Base-by-base conservation (phyloP, 805 yeast genomes). In the Scheffersomyces stipitis region DNA sequence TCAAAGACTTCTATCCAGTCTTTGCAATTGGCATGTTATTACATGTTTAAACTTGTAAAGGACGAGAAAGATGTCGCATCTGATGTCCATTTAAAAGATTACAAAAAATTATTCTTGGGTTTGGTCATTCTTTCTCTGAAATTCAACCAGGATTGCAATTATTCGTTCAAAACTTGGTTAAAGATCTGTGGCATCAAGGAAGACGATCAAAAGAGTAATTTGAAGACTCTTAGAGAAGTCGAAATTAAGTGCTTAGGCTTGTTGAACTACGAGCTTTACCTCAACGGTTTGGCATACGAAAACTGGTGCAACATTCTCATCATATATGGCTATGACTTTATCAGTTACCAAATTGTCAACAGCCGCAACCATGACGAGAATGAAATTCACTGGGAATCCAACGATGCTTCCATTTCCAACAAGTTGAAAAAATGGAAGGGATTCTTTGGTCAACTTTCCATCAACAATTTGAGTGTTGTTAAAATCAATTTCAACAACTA, bases 91-190 rank as follows among this genome's bases (percentile, higher is more conserved):
- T 34, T 56, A 24, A 46, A 44, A 34, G 81, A 85, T 50, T 82
- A 88, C 5, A 80, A 85, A 48, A 76, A 84, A 43, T 72, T 80
- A 28, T 81, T 87, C 44, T 68, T 87, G 42, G 75, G 81, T 2
- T 75, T 86, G 51, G 57, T 87, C 36, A 83, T 86, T 36, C 64
- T 87, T 26, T 81, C 93, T 3, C 75, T 82, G 35, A 87, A 87
- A 55, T 85, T 80, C 56, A 68, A 74, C 41, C 87, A 81, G 53
- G 96, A 87, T 60, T 75, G 78, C 34, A 83, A 81, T 54, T 85
- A 76, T 58, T 69, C 84, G 20, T 71, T 83, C 47, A 72, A 69
- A 43, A 76, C 85, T 4, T 87, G 96, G 96, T 67, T 83, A 34
- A 76, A 78, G 54, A 80, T 87, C 33, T 75, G 87, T 23, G 93